Evolutionary conservation across 192 early-diverging fungal species (phyloP).

Genomic region (Backusella tarrabulga): DNA sequence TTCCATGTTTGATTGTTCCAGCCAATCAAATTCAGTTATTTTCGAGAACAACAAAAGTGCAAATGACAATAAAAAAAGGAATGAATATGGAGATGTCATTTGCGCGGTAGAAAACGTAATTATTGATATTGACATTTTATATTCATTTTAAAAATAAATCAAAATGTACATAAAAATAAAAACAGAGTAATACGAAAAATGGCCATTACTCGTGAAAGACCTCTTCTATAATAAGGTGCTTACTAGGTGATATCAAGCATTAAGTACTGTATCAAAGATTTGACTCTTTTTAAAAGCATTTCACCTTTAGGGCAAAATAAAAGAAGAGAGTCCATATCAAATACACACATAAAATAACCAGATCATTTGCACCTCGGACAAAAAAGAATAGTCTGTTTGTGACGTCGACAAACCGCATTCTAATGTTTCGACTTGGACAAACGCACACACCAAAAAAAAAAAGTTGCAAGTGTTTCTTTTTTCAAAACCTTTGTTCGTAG

Average conservation of each 20-base stretch:
- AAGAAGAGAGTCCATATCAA: background rate
- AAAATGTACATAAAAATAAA: background rate
- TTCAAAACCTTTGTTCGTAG: background rate
- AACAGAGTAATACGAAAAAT: background rate
- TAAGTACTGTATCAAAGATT: too few species aligned
- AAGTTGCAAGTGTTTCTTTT: background rate
- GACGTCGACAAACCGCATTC: background rate
- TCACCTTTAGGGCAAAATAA: background rate
- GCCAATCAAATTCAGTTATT: background rate
- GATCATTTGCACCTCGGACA: background rate
- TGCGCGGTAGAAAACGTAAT: background rate
- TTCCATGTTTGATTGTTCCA: background rate
- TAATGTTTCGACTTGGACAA: background rate
- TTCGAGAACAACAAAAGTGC: background rate
- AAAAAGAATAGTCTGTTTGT: background rate
- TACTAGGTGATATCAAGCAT: background rate
- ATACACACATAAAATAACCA: background rate
- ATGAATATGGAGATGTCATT: background rate
- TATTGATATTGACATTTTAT: background rate
- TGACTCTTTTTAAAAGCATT: background rate
- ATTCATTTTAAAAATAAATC: background rate
- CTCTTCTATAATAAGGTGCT: background rate
- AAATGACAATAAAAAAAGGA: background rate
- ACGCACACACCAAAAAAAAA: background rate
- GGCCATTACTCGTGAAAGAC: background rate